phyloP scores from a whole-genome alignment of 2,329 filamentous ascomycete species.

The Botrytis deweyae region DNA sequence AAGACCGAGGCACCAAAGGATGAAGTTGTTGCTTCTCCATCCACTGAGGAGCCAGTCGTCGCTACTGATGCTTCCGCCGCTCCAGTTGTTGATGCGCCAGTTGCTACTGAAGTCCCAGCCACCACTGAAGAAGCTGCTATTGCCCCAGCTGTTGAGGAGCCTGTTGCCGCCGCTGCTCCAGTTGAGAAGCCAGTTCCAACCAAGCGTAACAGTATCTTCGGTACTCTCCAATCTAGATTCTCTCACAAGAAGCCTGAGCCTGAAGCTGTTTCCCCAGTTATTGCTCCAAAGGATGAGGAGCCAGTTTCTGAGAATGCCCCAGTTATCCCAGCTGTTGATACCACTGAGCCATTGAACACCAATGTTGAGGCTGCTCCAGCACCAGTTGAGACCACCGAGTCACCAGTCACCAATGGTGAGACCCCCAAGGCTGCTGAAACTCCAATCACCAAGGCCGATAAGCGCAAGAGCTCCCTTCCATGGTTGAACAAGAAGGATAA shows the following conservation, averaged over 20 bases:
- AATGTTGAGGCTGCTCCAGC: constrained; percentile 32
- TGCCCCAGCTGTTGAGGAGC: constrained; percentile 44
- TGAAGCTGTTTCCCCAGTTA: constrained; percentile 31
- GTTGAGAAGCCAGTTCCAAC: constrained; percentile 34
- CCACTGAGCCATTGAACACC: constrained; percentile 37
- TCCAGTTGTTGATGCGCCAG: constrained; percentile 35
- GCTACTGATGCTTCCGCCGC: constrained; percentile 32
- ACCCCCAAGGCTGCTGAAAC: constrained; percentile 42
- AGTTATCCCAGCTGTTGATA: constrained; percentile 40
- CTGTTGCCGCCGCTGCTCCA: constrained; percentile 34
- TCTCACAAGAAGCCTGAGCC: constrained; percentile 38
- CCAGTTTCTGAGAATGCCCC: constrained; percentile 39
- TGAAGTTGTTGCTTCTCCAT: constrained; percentile 23
- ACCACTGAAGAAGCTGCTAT: constrained; percentile 22
- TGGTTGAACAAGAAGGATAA: constrained; percentile 66
- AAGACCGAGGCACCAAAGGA: constrained; percentile 40
- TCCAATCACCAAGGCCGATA: constrained; percentile 46
- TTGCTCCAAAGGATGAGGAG: constrained; percentile 40
- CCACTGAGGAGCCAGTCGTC: constrained; percentile 29
- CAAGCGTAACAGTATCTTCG: constrained; percentile 41
- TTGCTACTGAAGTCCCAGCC: constrained; percentile 22
- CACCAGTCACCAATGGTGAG: constrained; percentile 43
- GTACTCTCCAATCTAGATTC: constrained; percentile 37
- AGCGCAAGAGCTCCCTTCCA: constrained; percentile 60
- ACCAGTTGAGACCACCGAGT: constrained; percentile 38